Conservation (phyloP, 2,329 filamentous ascomycete species). For the Alternaria consortialis region DNA sequence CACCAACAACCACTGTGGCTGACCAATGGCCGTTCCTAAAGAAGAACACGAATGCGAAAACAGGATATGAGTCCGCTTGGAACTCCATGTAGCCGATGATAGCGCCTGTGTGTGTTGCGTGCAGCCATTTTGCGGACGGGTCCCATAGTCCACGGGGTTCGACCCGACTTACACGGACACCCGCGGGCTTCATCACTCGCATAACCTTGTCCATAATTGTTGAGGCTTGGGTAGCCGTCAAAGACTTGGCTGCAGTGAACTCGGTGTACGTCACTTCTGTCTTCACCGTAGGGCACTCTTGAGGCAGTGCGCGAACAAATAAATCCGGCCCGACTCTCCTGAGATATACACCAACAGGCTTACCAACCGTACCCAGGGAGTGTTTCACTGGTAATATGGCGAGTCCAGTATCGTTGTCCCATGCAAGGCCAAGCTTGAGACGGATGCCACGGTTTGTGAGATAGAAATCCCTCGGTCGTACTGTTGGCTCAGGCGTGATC, state of each 20-base stretch:
- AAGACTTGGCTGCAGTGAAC: constrained; percentile 8
- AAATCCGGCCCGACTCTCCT: constrained; percentile 7
- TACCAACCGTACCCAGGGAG: neutral
- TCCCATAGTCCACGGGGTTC: constrained; percentile 13
- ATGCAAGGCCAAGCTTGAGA: constrained; percentile 10
- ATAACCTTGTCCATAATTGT: constrained; percentile 2
- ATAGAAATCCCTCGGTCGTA: constrained; percentile 9
- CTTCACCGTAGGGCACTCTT: constrained; percentile 1
- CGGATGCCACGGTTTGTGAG: constrained; percentile 15
- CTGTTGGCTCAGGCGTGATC: constrained; percentile 4
- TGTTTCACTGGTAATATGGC: constrained; percentile 18
- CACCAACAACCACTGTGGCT: neutral
- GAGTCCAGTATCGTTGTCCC: constrained; percentile 12
- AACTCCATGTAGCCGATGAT: constrained; percentile 13
- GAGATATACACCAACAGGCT: constrained; percentile 11
- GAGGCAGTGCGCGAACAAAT: constrained; percentile 11
- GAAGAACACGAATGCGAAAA: constrained; percentile 10
- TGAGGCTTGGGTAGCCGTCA: neutral
- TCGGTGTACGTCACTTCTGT: constrained; percentile 5
- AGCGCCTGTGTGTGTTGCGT: constrained; percentile 9
- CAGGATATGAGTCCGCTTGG: neutral
- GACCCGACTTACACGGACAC: neutral
- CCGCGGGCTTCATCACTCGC: neutral
- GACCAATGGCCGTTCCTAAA: constrained; percentile 14
- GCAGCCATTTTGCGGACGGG: neutral